These are phyloP conservation scores for Aspergillus nanangensis DNA, from an alignment of 495 filamentous ascomycete genomes.

Conservation along the genomic window DNA sequence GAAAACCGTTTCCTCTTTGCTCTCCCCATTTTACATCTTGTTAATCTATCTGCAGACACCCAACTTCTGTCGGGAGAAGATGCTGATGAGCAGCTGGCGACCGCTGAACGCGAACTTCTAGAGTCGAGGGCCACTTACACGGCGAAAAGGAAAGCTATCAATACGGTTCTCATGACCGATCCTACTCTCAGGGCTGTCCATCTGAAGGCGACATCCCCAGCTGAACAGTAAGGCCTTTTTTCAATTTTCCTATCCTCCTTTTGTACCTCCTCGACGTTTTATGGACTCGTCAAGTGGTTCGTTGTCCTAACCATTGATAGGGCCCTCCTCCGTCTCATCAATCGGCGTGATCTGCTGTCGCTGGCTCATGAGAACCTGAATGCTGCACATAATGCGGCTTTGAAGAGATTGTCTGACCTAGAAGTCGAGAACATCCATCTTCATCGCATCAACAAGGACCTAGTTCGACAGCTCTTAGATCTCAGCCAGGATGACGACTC, in stretches of 20 bases:
- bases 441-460: constrained; percentile 55
- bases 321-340: constrained; percentile 58
- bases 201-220: constrained; percentile 56
- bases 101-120: constrained; percentile 59
- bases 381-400: constrained; percentile 40
- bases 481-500: constrained; percentile 54
- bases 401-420: constrained; percentile 44
- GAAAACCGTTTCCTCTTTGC: neutral
- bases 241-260: neutral
- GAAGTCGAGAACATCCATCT: constrained; percentile 53
- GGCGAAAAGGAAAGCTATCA: constrained; percentile 61
- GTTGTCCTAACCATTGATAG: constrained; percentile 38
- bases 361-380: constrained; percentile 54
- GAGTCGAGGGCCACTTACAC: constrained; percentile 64
- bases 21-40: constrained; percentile 5
- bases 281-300: too few species aligned
- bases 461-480: constrained; percentile 55
- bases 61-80: constrained; percentile 35
- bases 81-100: constrained; percentile 45
- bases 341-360: constrained; percentile 63
- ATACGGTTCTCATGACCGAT: constrained; percentile 62
- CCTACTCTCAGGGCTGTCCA: constrained; percentile 76
- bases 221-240: constrained; percentile 55
- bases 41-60: constrained; percentile 17
- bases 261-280: too few species aligned